A percentile compares a stretch with the other conserved stretches of the same genome.
Evolutionary conservation across 257 asterid genomes (phyloP).

Genomic region (Solanum chaucha): DNA sequence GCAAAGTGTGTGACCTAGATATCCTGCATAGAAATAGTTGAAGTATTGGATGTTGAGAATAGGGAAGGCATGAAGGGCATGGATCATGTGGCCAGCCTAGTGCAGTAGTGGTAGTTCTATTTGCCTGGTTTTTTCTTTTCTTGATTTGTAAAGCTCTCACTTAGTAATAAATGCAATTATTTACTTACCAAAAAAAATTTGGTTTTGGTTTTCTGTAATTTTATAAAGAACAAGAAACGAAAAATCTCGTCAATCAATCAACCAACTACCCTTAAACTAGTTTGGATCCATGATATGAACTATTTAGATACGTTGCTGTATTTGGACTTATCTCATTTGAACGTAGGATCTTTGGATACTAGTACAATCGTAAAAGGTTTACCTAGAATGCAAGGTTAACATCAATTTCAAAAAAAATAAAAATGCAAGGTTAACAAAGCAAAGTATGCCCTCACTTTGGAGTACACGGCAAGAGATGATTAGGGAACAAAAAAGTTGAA

Average conservation of each 20-base stretch:
- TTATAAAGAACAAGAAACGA: neutral
- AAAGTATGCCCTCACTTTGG: neutral
- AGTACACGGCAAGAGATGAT: neutral
- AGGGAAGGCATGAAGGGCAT: neutral
- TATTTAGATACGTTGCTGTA: neutral
- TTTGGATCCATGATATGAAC: neutral
- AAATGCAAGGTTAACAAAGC: neutral
- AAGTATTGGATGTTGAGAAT: neutral
- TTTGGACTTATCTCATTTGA: neutral
- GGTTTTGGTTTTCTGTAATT: neutral
- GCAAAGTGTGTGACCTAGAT: neutral
- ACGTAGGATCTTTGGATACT: neutral
- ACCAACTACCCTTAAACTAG: neutral
- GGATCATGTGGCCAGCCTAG: neutral
- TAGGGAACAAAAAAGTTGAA: neutral
- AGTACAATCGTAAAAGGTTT: neutral
- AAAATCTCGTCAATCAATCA: neutral
- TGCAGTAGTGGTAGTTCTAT: neutral
- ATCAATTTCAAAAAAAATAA: neutral
- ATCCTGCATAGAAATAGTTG: neutral
- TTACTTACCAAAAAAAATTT: neutral
- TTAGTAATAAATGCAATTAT: neutral
- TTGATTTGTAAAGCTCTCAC: neutral
- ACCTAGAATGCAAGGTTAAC: neutral
- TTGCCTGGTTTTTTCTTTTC: neutral